Base-by-base conservation (phyloP, 2,329 filamentous ascomycete species). In the Hawksworthiomyces lignivorus region DNA sequence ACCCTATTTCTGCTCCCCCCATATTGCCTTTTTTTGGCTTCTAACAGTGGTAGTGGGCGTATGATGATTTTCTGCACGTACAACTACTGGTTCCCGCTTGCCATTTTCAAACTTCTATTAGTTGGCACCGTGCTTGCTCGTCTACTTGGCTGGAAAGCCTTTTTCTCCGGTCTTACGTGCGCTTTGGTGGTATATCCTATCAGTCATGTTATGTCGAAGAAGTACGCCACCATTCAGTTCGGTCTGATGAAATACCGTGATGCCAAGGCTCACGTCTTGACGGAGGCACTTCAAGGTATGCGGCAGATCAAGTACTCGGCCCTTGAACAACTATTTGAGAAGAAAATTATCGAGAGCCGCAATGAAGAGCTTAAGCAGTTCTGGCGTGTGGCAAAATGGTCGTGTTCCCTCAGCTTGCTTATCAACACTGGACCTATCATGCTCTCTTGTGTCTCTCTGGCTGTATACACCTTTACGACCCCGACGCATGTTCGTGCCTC, bases 281-380 rank as follows among this genome's bases (percentile, higher is more conserved):
- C 56, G 3, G 60, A 63, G 39, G 60, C 59, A 1, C 48, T 63
- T 15, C 56, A 61, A 26, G 60, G 60, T 19, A 62, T 63, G 56
- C 57, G 59, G 10, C 60, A 63, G 47, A 62, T 63, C 55, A 57
- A 59, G 39, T 62, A 60, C 47, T 61, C 60, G 4, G 60, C 59
- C 8, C 53, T 62, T 10, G 60, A 63, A 40, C 48, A 55, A 22
- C 50, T 59, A 24, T 62, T 57, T 54, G 58, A 62, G 43, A 45
- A 50, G 28, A 61, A 57, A 46, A 61, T 63, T 14, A 33, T 60
- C 24, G 47, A 55, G n/a, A 57, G 52, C 32, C 54, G 60, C 21
- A 56, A 60, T 36, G 56, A 60, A 20, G 60, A 63, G 50, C 50
- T 63, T 18, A 45, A 43, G n/a, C 57, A 60, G 39, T 60, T 55